Conservation (phyloP, 2,329 filamentous ascomycete species). For the Hymenoscyphus linearis region DNA sequence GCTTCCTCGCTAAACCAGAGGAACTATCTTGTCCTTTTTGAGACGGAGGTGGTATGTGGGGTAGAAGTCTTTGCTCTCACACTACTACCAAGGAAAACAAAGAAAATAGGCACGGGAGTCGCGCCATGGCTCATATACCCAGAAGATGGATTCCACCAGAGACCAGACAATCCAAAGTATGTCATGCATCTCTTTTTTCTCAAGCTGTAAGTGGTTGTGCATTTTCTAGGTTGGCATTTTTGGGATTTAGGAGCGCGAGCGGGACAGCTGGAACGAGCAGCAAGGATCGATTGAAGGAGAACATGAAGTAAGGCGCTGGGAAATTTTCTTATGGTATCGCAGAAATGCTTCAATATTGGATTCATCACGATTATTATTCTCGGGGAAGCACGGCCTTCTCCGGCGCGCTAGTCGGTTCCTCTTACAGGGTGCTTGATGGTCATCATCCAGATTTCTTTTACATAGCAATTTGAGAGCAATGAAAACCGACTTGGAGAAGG, state of each 20-base stretch:
- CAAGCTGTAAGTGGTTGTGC: neutral
- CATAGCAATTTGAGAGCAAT: conserved; percentile 30
- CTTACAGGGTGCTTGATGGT: neutral
- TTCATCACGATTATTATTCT: neutral
- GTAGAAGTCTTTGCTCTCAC: neutral
- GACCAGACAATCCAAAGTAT: neutral
- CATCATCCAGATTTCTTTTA: conserved; percentile 11
- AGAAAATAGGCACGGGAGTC: neutral
- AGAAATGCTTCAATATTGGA: neutral
- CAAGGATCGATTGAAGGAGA: neutral
- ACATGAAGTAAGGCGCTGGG: neutral
- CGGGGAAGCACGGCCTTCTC: neutral
- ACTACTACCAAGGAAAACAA: neutral
- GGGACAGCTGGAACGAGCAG: neutral
- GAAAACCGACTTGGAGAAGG: conserved; percentile 18
- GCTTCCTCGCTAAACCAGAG: neutral
- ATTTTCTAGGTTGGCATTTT: neutral
- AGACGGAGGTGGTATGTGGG: neutral
- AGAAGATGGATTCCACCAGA: neutral
- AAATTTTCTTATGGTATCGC: neutral
- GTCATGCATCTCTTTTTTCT: neutral
- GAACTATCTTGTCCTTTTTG: neutral
- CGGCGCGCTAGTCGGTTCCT: neutral
- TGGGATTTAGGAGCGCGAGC: neutral
- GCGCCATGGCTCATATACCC: neutral